These are phyloP conservation scores for Pisolithus tinctorius DNA, from an alignment of 768 basidiomycete species.

Conservation along the genomic window DNA sequence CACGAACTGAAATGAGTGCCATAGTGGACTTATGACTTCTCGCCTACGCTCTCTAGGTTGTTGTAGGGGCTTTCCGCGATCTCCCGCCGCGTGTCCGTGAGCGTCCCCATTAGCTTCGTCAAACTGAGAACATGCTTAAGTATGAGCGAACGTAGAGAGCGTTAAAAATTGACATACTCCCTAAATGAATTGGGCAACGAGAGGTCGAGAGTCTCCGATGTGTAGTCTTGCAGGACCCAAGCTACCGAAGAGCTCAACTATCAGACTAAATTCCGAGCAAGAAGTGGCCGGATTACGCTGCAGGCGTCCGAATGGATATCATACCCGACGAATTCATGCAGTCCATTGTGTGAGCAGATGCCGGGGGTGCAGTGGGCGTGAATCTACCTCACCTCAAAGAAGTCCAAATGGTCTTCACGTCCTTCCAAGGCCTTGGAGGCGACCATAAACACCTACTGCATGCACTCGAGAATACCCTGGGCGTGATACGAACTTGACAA, in stretches of 20 bases:
- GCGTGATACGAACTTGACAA: constrained; percentile 27
- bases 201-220: constrained; percentile 61
- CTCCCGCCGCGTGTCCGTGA: constrained; percentile 66
- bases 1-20: constrained; percentile 89
- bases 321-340: constrained; percentile 48
- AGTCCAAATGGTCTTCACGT: constrained; percentile 48
- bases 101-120: constrained; percentile 84
- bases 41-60: constrained; percentile 71
- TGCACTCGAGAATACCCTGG: constrained; percentile 43
- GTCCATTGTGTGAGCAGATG: neutral
- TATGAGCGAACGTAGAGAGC: neutral
- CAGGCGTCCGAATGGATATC: constrained; percentile 56
- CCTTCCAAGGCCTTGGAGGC: constrained; percentile 57
- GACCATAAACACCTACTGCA: constrained; percentile 57
- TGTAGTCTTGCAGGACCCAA: constrained; percentile 87
- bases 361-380: constrained; percentile 29
- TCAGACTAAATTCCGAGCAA: neutral
- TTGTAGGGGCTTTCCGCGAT: constrained; percentile 71
- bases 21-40: constrained; percentile 79
- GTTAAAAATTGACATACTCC: constrained; percentile 45
- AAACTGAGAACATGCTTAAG: constrained; percentile 41
- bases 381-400: constrained; percentile 54
- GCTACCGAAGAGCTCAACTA: constrained; percentile 37
- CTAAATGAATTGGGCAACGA: constrained; percentile 55
- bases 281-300: constrained; percentile 36